These are phyloP conservation scores for Irpex sp. DNA, from an alignment of 1,284 basidiomycete species.

Conservation along the genomic window DNA sequence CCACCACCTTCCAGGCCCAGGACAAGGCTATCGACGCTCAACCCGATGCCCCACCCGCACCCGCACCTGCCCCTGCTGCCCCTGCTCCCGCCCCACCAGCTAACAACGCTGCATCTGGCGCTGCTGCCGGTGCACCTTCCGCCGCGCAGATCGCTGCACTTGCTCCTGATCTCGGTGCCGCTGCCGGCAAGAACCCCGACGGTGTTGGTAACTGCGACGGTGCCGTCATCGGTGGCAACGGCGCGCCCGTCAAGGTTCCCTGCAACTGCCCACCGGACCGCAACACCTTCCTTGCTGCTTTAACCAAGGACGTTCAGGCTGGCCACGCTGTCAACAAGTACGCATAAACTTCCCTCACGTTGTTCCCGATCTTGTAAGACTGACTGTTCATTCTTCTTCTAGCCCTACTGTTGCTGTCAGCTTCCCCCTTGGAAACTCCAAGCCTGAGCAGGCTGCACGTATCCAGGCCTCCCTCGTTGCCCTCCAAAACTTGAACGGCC, in stretches of 20 bases:
- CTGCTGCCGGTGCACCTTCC: conserved; percentile 9
- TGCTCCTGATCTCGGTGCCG: conserved; percentile 21
- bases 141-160: conserved; percentile 17
- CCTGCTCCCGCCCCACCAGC: conserved; percentile 10
- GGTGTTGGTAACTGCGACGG: conserved; percentile 30
- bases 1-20: conserved; percentile 30
- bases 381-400: not conserved
- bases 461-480: conserved; percentile 30
- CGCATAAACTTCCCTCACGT: not conserved
- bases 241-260: conserved; percentile 32
- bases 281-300: conserved; percentile 26
- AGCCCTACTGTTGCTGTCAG: conserved; percentile 26
- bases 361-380: not conserved
- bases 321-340: conserved; percentile 33
- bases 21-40: conserved; percentile 19
- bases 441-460: conserved; percentile 26
- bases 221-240: conserved; percentile 20
- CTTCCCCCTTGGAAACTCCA: conserved; percentile 32
- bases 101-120: conserved; percentile 14
- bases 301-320: conserved; percentile 31
- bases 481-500: conserved; percentile 36
- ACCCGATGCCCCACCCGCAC: conserved; percentile 13
- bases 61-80: conserved; percentile 9
- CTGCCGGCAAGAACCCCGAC: conserved; percentile 21
- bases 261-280: conserved; percentile 35